These are phyloP conservation scores for Fraxinus paxiana DNA, from an alignment of 305 asterid species.

Conservation along the genomic window DNA sequence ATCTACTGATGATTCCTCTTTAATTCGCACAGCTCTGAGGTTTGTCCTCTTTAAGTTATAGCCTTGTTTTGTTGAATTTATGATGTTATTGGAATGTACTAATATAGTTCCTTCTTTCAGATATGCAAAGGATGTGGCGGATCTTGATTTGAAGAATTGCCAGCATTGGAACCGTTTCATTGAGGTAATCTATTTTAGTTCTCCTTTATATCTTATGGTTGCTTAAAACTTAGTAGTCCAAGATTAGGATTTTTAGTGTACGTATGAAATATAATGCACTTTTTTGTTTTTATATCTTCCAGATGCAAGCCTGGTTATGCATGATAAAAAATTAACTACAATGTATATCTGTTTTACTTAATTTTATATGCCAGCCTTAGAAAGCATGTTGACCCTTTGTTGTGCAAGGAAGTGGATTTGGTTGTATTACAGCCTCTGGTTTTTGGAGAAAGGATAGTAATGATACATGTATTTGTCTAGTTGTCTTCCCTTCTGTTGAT, in stretches of 20 bases:
- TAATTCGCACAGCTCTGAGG: slow-evolving; percentile 78
- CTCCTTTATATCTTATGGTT: neutral
- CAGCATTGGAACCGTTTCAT: slow-evolving; percentile 85
- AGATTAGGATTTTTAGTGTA: neutral
- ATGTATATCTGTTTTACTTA: neutral
- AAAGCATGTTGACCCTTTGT: neutral
- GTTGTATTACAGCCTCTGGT: neutral
- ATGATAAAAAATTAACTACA: neutral
- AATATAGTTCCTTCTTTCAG: slow-evolving; percentile 35
- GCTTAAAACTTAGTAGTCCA: neutral
- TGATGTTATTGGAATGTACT: slow-evolving; percentile 23
- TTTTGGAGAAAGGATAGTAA: neutral
- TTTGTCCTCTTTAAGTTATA: slow-evolving; percentile 29
- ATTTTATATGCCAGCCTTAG: neutral
- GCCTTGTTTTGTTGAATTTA: neutral
- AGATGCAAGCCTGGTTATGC: neutral
- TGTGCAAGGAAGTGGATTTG: neutral
- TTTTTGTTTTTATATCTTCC: neutral
- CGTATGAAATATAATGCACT: neutral
- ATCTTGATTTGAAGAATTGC: slow-evolving; percentile 74
- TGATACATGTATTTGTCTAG: neutral
- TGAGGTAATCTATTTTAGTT: slow-evolving; percentile 51
- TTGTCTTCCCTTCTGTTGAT: neutral
- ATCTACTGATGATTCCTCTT: slow-evolving; percentile 63
- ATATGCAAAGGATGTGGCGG: slow-evolving; percentile 63